A percentile compares a stretch with the other conserved stretches of the same genome.
These are phyloP conservation scores for Beta corolliflora DNA, from an alignment of 179 eudicot species.

Conservation along the genomic window DNA sequence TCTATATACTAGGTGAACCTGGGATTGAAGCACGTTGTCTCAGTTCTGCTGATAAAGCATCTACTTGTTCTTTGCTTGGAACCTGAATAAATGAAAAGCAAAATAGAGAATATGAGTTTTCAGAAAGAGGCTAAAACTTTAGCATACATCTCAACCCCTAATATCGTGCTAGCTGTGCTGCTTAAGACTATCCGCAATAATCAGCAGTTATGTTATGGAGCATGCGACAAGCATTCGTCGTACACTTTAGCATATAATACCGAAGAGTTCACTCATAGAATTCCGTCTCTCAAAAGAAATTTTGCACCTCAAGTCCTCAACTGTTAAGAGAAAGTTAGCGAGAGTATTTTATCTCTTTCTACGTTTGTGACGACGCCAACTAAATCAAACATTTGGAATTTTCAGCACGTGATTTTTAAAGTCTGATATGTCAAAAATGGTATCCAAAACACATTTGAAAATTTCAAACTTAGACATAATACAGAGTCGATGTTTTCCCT, in stretches of 20 bases:
- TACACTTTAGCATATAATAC: not conserved
- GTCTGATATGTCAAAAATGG: not conserved
- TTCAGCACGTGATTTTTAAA: not conserved
- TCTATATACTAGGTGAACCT: conserved; percentile 53
- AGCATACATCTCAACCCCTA: no score
- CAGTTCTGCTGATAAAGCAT: conserved; percentile 92
- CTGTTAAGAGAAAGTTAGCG: not conserved
- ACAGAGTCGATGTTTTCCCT: no score
- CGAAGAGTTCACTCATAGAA: no score
- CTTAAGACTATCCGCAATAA: no score
- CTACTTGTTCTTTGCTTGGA: conserved; percentile 91
- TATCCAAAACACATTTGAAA: not conserved
- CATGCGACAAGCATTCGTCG: not conserved
- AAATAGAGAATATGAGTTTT: not conserved
- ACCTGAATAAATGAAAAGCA: conserved; percentile 42
- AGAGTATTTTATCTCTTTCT: not conserved
- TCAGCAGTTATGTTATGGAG: no score
- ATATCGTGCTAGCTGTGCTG: no score
- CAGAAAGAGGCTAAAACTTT: not conserved
- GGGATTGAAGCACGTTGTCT: conserved; percentile 84
- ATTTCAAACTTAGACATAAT: not conserved
- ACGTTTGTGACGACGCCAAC: not conserved
- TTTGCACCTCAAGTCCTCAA: not conserved
- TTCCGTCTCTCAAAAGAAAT: not conserved
- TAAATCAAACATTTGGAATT: not conserved